Conservation (phyloP, 345 rosid genomes). For the Hibiscus trionum region DNA sequence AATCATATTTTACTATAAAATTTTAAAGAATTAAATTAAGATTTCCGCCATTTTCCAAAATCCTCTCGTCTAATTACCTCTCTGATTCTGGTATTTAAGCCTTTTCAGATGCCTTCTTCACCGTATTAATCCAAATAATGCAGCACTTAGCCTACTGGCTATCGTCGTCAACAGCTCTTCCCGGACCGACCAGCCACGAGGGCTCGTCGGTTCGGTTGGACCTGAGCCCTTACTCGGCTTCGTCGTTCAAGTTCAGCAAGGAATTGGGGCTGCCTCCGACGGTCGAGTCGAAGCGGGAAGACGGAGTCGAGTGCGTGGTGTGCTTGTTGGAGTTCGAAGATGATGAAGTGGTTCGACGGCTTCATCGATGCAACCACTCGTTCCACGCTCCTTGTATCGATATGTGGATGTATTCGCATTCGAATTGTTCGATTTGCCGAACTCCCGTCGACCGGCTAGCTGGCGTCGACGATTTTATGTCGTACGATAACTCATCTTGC, state of each 20-base stretch:
- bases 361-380: not conserved
- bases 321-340: not conserved
- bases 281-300: not conserved
- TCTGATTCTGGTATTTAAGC: no score
- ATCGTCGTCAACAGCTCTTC: not conserved
- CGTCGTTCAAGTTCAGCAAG: not conserved
- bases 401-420: not conserved
- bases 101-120: no score
- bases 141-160: no score
- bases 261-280: not conserved
- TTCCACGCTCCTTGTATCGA: not conserved
- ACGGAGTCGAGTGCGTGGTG: not conserved
- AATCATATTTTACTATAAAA: no score
- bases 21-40: no score
- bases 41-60: no score
- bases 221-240: not conserved
- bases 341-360: not conserved
- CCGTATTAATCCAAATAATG: no score
- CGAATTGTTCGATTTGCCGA: not conserved
- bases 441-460: not conserved
- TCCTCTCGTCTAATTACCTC: no score
- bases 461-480: not conserved
- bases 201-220: not conserved
- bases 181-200: not conserved
- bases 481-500: not conserved